These are phyloP conservation scores for Phytopythium ostracodes DNA, from an alignment of 352 stramenopile species.

Conservation along the genomic window DNA sequence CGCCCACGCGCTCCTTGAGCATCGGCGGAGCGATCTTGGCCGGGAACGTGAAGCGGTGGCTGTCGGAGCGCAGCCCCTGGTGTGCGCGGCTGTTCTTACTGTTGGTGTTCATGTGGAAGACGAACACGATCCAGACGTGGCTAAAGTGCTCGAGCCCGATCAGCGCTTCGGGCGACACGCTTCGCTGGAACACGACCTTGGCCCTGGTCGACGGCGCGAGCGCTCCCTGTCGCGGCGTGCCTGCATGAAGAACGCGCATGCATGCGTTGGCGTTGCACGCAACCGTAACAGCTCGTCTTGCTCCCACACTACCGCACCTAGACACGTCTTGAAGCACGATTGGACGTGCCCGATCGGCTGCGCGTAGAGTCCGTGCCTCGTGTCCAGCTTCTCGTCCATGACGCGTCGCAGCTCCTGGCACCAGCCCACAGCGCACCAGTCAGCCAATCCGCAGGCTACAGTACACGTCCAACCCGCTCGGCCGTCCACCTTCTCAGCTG, in stretches of 20 bases:
- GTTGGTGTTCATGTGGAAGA: slow-evolving; percentile 91
- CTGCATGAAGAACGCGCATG: slow-evolving; percentile 11
- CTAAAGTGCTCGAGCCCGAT: slow-evolving; percentile 72
- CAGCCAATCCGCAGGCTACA: slow-evolving; percentile 4
- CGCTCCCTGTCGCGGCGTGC: slow-evolving; percentile 80
- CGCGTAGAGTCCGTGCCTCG: slow-evolving; percentile 67
- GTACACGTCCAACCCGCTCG: neutral
- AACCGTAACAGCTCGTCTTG: neutral
- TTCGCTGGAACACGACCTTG: slow-evolving; percentile 75
- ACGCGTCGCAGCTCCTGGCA: slow-evolving; percentile 58
- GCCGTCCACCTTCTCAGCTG: slow-evolving; percentile 51
- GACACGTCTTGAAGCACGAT: slow-evolving; percentile 77
- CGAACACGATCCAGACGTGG: slow-evolving; percentile 88
- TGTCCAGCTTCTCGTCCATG: slow-evolving; percentile 77
- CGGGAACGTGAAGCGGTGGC: slow-evolving; percentile 68
- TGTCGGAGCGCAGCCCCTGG: slow-evolving; percentile 57
- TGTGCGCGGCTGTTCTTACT: slow-evolving; percentile 71
- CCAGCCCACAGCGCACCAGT: neutral
- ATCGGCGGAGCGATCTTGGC: slow-evolving; percentile 68
- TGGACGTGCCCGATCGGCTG: slow-evolving; percentile 68
- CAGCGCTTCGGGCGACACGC: slow-evolving; percentile 73
- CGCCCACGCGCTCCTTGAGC: slow-evolving; percentile 81
- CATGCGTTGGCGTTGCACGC: neutral
- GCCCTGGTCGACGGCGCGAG: slow-evolving; percentile 68
- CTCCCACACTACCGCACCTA: slow-evolving; percentile 22